Evolutionary conservation across 305 asterid species (phyloP).

Genomic region (Solanum chacoense): DNA sequence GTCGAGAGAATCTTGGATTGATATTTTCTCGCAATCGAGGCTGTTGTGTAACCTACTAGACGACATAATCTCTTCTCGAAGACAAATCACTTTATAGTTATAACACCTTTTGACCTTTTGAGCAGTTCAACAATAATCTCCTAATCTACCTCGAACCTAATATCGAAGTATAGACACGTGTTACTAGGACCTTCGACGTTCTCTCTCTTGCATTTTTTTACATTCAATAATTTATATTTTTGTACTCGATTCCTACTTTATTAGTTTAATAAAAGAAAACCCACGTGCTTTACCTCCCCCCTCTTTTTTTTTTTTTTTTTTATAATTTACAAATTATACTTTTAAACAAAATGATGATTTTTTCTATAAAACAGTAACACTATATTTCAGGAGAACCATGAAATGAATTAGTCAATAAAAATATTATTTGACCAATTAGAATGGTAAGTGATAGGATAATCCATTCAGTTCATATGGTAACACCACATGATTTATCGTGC

Average conservation of each 20-base stretch:
- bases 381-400: neutral
- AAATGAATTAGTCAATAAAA: neutral
- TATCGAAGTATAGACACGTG: no score
- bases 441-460: neutral
- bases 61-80: neutral
- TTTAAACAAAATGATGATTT: neutral
- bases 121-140: neutral
- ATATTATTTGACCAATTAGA: neutral
- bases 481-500: neutral
- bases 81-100: neutral
- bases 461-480: neutral
- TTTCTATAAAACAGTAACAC: neutral
- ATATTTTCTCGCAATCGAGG: no score
- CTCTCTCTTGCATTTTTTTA: neutral
- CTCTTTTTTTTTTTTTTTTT: no score
- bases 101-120: neutral
- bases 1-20: no score
- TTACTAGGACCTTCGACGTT: neutral
- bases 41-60: no score
- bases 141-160: neutral
- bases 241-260: neutral
- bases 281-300: neutral
- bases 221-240: neutral
- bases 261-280: neutral
- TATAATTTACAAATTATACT: neutral